These are phyloP conservation scores for Aspergillus cavernicola DNA, from an alignment of 495 filamentous ascomycete genomes.

Conservation along the genomic window DNA sequence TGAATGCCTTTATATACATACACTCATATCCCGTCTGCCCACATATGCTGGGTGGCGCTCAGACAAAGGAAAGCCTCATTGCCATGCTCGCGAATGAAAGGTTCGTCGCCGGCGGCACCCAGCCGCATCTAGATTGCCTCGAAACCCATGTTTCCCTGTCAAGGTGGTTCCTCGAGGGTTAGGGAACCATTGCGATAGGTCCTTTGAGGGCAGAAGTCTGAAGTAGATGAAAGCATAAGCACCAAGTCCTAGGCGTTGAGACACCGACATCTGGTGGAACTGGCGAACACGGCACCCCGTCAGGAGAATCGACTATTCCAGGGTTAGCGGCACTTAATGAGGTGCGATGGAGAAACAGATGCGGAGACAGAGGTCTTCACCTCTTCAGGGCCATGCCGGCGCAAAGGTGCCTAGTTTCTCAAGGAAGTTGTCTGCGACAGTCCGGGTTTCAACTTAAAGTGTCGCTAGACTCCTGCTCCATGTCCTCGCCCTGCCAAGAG, in stretches of 20 bases:
- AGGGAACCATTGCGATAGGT: conserved; percentile 27
- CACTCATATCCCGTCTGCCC: neutral
- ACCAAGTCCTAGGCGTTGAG: conserved; percentile 14
- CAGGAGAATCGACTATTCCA: conserved; percentile 19
- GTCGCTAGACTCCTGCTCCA: conserved; percentile 9
- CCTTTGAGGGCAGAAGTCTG: conserved; percentile 20
- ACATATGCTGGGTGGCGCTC: conserved; percentile 4
- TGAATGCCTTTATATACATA: conserved; percentile 18
- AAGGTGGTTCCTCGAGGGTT: conserved; percentile 21
- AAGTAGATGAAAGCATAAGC: conserved; percentile 35
- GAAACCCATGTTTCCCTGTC: conserved; percentile 12
- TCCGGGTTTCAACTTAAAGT: conserved; percentile 29
- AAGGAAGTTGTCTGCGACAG: conserved; percentile 28
- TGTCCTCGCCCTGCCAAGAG: conserved; percentile 21
- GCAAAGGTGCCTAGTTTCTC: conserved; percentile 4
- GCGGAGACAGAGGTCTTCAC: conserved; percentile 8
- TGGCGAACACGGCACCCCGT: conserved; percentile 1
- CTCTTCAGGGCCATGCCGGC: conserved; percentile 5
- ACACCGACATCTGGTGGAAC: conserved; percentile 1
- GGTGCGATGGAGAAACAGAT: conserved; percentile 3
- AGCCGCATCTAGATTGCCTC: conserved; percentile 26
- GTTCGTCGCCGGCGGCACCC: conserved; percentile 14
- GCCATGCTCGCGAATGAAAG: conserved; percentile 17
- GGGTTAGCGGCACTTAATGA: conserved; percentile 10
- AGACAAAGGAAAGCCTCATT: conserved; percentile 8